Conservation (phyloP, 2,329 filamentous ascomycete species). For the Bipolaris sorokiniana region DNA sequence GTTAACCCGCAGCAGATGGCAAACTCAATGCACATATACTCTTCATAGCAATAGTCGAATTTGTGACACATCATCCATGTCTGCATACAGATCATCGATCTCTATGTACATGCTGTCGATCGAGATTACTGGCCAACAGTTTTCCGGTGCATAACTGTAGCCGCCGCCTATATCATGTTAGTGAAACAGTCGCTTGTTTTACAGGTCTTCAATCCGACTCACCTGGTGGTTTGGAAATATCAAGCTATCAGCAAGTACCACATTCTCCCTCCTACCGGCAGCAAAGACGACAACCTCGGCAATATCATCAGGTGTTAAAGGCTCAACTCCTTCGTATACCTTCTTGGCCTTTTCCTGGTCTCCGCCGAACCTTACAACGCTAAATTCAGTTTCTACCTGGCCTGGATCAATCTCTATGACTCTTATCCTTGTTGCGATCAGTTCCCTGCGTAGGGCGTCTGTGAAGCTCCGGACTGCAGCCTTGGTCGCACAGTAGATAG, state of each 20-base stretch:
- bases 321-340: slow-evolving; percentile 75
- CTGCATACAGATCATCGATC: slow-evolving; percentile 4
- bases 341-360: slow-evolving; percentile 89
- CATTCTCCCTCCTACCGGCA: slow-evolving; percentile 83
- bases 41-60: slow-evolving; percentile 1
- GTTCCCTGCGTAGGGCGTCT: slow-evolving; percentile 79
- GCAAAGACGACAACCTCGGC: slow-evolving; percentile 89
- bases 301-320: slow-evolving; percentile 87
- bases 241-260: slow-evolving; percentile 85
- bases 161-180: slow-evolving; percentile 41
- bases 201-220: slow-evolving; percentile 37
- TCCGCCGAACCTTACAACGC: slow-evolving; percentile 83
- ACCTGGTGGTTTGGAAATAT: slow-evolving; percentile 92
- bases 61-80: not conserved
- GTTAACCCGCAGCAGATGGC: not conserved
- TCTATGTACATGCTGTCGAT: slow-evolving; percentile 1
- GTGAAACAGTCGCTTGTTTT: not conserved
- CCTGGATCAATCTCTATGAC: slow-evolving; percentile 90
- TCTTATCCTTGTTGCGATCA: slow-evolving; percentile 79
- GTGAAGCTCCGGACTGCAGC: slow-evolving; percentile 86
- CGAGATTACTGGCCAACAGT: slow-evolving; percentile 21
- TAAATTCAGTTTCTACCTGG: slow-evolving; percentile 94
- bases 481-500: slow-evolving; percentile 94
- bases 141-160: slow-evolving; percentile 48
- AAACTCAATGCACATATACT: not conserved